Conservation (phyloP, 2,329 filamentous ascomycete species). For the Rutstroemia sp. region DNA sequence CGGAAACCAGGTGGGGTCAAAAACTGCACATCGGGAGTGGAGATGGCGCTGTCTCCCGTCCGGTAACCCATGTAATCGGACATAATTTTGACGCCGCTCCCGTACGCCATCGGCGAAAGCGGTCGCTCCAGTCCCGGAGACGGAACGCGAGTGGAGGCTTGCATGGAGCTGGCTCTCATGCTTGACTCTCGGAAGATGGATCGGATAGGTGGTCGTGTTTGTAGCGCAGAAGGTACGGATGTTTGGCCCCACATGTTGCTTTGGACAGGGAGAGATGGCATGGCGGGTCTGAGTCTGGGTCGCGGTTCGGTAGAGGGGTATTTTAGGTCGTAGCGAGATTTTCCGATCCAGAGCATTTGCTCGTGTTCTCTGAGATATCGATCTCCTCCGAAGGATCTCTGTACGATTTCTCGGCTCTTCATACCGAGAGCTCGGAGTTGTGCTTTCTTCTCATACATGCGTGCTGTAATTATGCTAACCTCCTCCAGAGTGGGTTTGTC, state of each 20-base stretch:
- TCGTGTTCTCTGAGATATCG: slow-evolving; percentile 55
- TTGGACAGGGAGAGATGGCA: slow-evolving; percentile 1
- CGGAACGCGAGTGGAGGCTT: slow-evolving; percentile 2
- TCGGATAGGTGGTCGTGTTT: background rate
- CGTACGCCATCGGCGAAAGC: background rate
- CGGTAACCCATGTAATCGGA: slow-evolving; percentile 4
- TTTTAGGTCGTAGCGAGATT: slow-evolving; percentile 10
- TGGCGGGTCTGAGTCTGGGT: background rate
- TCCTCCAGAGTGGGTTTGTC: slow-evolving; percentile 40
- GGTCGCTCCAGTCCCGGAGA: background rate
- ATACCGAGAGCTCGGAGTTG: slow-evolving; percentile 50
- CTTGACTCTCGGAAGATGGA: slow-evolving; percentile 7
- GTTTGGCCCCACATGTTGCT: slow-evolving; percentile 9
- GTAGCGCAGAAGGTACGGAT: slow-evolving; percentile 5
- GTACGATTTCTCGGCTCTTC: slow-evolving; percentile 49
- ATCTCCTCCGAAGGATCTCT: slow-evolving; percentile 51
- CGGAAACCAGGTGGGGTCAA: slow-evolving; percentile 2
- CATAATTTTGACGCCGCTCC: background rate
- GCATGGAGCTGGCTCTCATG: slow-evolving; percentile 1
- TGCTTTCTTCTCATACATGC: slow-evolving; percentile 51
- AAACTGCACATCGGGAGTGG: slow-evolving; percentile 6
- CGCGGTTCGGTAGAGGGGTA: background rate
- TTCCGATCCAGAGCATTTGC: slow-evolving; percentile 48
- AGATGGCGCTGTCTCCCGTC: background rate
- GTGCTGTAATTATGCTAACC: slow-evolving; percentile 42